These are phyloP conservation scores for Eleusine coracana DNA, from an alignment of 176 grass and related monocot species.

Conservation along the genomic window DNA sequence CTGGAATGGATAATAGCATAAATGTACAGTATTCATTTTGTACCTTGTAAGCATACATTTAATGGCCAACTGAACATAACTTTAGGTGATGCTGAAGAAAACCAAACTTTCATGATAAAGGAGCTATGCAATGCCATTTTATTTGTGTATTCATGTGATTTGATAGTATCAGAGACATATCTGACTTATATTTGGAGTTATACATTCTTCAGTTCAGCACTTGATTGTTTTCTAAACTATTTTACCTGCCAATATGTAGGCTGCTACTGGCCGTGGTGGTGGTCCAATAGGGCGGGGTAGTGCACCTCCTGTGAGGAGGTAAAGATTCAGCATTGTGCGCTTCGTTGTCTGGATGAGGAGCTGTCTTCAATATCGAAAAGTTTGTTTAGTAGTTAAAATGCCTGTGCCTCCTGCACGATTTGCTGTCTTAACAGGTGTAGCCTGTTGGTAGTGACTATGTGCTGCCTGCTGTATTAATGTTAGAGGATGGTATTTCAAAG, in stretches of 20 bases:
- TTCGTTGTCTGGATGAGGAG: not conserved
- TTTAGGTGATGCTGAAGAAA: not conserved
- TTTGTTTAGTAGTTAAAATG: slow-evolving; percentile 16
- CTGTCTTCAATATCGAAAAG: not conserved
- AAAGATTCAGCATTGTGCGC: not conserved
- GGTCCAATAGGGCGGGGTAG: slow-evolving; percentile 40
- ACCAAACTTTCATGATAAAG: not conserved
- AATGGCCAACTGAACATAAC: not conserved
- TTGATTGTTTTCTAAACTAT: slow-evolving; percentile 18
- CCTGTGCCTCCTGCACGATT: not conserved
- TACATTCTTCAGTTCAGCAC: not conserved
- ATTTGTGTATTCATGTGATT: not conserved
- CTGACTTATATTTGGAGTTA: not conserved
- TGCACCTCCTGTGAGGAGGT: slow-evolving; percentile 29
- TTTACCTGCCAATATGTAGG: slow-evolving; percentile 41
- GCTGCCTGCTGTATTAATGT: not conserved
- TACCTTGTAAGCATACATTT: not conserved
- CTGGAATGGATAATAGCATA: not conserved
- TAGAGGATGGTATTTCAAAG: slow-evolving; percentile 31
- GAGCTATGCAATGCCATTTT: not conserved
- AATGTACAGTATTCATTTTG: not conserved
- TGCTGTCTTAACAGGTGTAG: not conserved
- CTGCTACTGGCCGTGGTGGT: slow-evolving; percentile 46
- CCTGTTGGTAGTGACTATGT: not conserved
- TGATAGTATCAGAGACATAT: not conserved